Conservation (phyloP, 768 basidiomycete species). For the Epithele typhae region DNA sequence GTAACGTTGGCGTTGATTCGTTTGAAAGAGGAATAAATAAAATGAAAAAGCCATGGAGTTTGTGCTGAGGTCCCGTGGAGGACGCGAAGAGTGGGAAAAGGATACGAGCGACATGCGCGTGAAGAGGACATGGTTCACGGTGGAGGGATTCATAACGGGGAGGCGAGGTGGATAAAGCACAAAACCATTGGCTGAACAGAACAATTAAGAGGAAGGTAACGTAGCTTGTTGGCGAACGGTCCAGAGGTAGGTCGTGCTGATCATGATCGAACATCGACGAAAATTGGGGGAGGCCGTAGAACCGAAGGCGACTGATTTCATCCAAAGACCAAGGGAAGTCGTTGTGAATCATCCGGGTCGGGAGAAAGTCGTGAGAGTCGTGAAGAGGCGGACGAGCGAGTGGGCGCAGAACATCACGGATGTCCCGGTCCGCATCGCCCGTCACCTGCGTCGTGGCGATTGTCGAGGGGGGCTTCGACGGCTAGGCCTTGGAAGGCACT, state of each 20-base stretch:
- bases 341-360: no score
- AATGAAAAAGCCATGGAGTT: neutral
- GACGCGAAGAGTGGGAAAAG: neutral
- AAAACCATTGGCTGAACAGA: slow-evolving; percentile 4
- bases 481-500: slow-evolving; percentile 13
- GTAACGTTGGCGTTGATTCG: neutral
- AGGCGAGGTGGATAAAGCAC: neutral
- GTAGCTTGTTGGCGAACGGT: slow-evolving; percentile 6
- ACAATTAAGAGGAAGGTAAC: slow-evolving; percentile 3
- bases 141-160: no score
- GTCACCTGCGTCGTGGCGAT: no score
- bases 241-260: neutral
- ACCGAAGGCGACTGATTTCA: neutral
- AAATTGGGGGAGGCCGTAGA: neutral
- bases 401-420: no score
- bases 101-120: neutral
- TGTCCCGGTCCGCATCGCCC: neutral
- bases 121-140: no score
- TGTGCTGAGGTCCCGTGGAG: neutral
- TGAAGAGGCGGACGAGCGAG: no score
- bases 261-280: neutral
- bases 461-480: neutral
- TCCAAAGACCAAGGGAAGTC: neutral
- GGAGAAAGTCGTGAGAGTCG: no score
- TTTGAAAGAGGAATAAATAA: neutral